phyloP scores from a whole-genome alignment of 2,329 filamentous ascomycete species.

The Aspergillus sp. region DNA sequence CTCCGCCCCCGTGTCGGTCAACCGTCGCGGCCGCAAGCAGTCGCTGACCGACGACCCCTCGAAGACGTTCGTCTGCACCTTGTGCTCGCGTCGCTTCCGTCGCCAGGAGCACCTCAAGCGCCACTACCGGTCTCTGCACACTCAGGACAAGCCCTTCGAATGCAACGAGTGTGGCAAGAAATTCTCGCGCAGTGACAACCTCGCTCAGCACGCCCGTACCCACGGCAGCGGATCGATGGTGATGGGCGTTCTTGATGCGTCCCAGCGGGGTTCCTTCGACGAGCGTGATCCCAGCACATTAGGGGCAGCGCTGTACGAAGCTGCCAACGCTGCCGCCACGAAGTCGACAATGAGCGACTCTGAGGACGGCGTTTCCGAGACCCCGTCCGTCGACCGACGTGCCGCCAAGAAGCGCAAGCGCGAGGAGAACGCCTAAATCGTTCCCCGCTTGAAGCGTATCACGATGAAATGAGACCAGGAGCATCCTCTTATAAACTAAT shows the following conservation, averaged over 20 bases:
- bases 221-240: slow-evolving; percentile 87
- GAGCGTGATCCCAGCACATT: slow-evolving; percentile 65
- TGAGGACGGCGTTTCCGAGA: slow-evolving; percentile 36
- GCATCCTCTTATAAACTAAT: slow-evolving; percentile 33
- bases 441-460: slow-evolving; percentile 21
- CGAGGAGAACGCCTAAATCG: slow-evolving; percentile 57
- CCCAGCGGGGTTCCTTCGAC: slow-evolving; percentile 42
- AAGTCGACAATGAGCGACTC: slow-evolving; percentile 50
- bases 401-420: slow-evolving; percentile 79
- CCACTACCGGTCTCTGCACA: slow-evolving; percentile 97
- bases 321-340: slow-evolving; percentile 70
- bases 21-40: slow-evolving; percentile 96
- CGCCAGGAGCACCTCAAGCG: slow-evolving; percentile 98
- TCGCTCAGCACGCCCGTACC: slow-evolving; percentile 91
- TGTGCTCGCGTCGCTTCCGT: slow-evolving; percentile 96
- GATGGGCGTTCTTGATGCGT: slow-evolving; percentile 79
- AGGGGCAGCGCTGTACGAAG: slow-evolving; percentile 78
- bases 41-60: slow-evolving; percentile 95
- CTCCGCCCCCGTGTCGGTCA: slow-evolving; percentile 57
- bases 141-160: slow-evolving; percentile 97
- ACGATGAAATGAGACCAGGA: slow-evolving; percentile 44
- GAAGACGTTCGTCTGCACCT: slow-evolving; percentile 96
- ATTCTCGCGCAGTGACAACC: slow-evolving; percentile 96
- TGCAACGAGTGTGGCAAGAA: slow-evolving; percentile 98
- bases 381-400: slow-evolving; percentile 41